Percentiles rank a stretch among this genome's conserved stretches.
These are phyloP conservation scores for Setaria viridis DNA, from an alignment of 202 grass and related monocot genomes.

Conservation along the genomic window DNA sequence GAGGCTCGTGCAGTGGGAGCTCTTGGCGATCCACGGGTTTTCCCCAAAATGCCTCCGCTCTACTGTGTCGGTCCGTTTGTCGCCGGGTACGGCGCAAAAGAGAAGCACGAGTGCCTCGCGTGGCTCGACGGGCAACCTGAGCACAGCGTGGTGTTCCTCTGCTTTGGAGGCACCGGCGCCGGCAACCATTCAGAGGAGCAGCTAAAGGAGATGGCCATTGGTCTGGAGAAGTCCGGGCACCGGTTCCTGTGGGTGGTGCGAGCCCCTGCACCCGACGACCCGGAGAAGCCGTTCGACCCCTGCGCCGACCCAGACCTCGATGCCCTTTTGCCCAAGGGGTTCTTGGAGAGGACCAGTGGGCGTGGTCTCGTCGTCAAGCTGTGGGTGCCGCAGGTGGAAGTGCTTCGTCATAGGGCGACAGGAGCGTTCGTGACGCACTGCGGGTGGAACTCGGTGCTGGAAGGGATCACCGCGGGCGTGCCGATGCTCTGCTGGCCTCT, in stretches of 20 bases:
- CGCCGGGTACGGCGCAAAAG: not conserved
- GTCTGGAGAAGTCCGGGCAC: constrained; percentile 55
- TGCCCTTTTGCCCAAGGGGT: constrained; percentile 53
- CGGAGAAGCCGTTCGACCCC: not conserved
- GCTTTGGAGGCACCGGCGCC: constrained; percentile 47
- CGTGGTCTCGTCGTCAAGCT: constrained; percentile 48
- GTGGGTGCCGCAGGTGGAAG: constrained; percentile 70
- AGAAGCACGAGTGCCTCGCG: constrained; percentile 35
- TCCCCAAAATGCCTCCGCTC: constrained; percentile 32
- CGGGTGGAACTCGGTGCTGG: constrained; percentile 80
- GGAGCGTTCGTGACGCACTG: constrained; percentile 66
- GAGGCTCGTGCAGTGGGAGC: constrained; percentile 36
- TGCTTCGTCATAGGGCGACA: constrained; percentile 48
- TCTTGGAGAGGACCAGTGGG: constrained; percentile 52
- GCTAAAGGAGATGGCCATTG: constrained; percentile 51
- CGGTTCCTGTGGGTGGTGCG: constrained; percentile 55
- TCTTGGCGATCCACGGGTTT: constrained; percentile 32
- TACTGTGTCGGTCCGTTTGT: constrained; percentile 59
- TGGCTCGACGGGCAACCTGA: constrained; percentile 59
- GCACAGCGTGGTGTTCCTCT: constrained; percentile 59
- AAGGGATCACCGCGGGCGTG: constrained; percentile 42
- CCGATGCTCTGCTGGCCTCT: constrained; percentile 51
- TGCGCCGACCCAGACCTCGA: constrained; percentile 39
- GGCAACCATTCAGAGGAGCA: constrained; percentile 38
- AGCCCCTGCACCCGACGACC: not conserved